Percentiles rank a stretch among this genome's conserved stretches.
phyloP scores from a whole-genome alignment of 768 basidiomycete genomes.

The Tubosaeta brunneosetosa region DNA sequence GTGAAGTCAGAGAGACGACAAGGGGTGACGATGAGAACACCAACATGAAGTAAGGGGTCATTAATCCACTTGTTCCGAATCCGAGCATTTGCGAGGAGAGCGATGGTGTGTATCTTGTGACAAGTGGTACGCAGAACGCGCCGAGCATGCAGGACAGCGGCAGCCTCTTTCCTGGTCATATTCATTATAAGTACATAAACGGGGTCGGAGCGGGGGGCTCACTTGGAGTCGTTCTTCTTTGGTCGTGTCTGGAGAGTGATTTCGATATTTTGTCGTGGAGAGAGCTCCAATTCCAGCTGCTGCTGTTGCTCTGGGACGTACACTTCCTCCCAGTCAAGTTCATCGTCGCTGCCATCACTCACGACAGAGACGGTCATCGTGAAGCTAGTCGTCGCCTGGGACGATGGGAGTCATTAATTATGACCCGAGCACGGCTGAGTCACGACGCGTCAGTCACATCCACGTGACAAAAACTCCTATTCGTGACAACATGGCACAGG shows the following conservation, averaged over 20 bases:
- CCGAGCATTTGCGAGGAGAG: constrained; percentile 69
- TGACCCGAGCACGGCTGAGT: constrained; percentile 3
- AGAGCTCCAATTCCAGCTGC: constrained; percentile 23
- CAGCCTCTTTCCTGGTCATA: constrained; percentile 40
- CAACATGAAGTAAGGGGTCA: constrained; percentile 76
- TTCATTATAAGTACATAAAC: constrained; percentile 15
- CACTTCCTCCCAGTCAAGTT: constrained; percentile 80
- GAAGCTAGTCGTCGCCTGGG: constrained; percentile 4
- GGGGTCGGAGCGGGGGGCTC: constrained; percentile 21
- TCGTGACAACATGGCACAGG: no score
- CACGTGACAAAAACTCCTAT: constrained; percentile 7
- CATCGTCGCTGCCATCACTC: constrained; percentile 50
- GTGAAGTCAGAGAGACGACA: constrained; percentile 5
- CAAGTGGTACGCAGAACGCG: constrained; percentile 70
- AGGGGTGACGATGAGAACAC: constrained; percentile 18
- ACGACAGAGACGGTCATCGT: constrained; percentile 16
- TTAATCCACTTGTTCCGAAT: constrained; percentile 82
- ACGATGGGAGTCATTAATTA: constrained; percentile 6
- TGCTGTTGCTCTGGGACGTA: constrained; percentile 41
- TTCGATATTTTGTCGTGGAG: constrained; percentile 54
- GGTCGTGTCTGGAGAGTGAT: constrained; percentile 58
- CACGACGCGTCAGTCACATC: constrained; percentile 18
- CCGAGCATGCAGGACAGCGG: constrained; percentile 53
- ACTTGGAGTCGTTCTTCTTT: constrained; percentile 43
- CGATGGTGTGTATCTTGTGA: constrained; percentile 87